Evolutionary conservation across 208 protist genomes (phyloP).

Genomic region (Wallacemonas sp.): DNA sequence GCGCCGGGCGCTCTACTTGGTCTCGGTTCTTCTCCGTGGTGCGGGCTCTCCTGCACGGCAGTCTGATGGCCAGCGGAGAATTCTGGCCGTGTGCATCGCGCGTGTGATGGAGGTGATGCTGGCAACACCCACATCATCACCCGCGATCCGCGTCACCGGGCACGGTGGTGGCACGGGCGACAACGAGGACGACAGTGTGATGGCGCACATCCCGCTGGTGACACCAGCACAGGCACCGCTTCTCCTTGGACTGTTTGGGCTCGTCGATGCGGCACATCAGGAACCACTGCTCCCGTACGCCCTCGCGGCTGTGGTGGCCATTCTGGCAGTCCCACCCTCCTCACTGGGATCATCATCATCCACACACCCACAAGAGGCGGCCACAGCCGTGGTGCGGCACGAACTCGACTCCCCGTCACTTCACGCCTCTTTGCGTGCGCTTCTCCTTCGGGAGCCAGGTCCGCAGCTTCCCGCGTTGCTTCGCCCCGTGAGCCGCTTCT

Average conservation of each 20-base stretch:
- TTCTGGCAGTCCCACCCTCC: not conserved
- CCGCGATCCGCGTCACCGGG: too few species aligned
- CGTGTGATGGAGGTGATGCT: conserved; percentile 23
- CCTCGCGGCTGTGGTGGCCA: conserved; percentile 9
- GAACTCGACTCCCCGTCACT: conserved; percentile 1
- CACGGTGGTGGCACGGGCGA: not conserved
- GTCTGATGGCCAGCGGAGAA: conserved; percentile 16
- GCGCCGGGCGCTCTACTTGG: conserved; percentile 10
- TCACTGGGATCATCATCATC: too few species aligned
- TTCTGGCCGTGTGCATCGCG: conserved; percentile 14
- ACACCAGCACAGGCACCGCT: conserved; percentile 18
- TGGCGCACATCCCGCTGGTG: conserved; percentile 14
- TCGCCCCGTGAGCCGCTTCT: not conserved
- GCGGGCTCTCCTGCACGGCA: conserved; percentile 10
- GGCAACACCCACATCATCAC: not conserved
- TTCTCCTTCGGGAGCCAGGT: not conserved
- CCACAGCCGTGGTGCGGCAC: not conserved
- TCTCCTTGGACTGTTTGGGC: conserved; percentile 22
- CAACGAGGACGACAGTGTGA: not conserved
- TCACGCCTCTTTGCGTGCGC: not conserved
- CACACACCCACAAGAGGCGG: too few species aligned
- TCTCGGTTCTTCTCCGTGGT: conserved; percentile 15
- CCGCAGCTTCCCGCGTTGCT: not conserved
- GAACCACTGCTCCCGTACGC: conserved; percentile 29
- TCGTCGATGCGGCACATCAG: conserved; percentile 13